Evolutionary conservation across 805 yeast species (phyloP).

Genomic region (Kodamaea restingae): DNA sequence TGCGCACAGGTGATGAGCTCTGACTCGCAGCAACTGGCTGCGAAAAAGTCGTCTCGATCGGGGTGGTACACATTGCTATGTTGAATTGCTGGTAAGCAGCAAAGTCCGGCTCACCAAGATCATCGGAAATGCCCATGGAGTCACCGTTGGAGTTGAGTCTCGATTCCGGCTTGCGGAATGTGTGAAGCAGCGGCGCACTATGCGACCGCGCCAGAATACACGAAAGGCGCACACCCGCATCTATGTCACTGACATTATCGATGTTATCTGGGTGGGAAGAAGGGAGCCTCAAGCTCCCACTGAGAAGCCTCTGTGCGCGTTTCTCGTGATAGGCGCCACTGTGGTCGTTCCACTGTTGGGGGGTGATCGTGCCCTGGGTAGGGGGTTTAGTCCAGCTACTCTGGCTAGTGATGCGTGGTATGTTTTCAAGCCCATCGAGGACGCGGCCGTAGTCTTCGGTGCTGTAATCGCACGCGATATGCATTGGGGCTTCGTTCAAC

Average conservation of each 20-base stretch:
- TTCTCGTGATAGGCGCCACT: slow-evolving; percentile 21
- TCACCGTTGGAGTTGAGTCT: slow-evolving; percentile 10
- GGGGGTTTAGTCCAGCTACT: slow-evolving; percentile 8
- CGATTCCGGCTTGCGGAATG: slow-evolving; percentile 25
- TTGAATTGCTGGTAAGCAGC: not conserved
- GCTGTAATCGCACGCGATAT: slow-evolving; percentile 1
- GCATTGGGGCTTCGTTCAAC: no score
- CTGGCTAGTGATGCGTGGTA: slow-evolving; percentile 17
- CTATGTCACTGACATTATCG: slow-evolving; percentile 26
- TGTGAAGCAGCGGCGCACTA: slow-evolving; percentile 41
- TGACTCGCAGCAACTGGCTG: slow-evolving; percentile 8
- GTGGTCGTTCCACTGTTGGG: slow-evolving; percentile 31
- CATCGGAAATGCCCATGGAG: slow-evolving; percentile 2
- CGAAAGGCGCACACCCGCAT: slow-evolving; percentile 1
- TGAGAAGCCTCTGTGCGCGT: slow-evolving; percentile 14
- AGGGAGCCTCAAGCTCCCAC: slow-evolving; percentile 6
- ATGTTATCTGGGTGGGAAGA: slow-evolving; percentile 19
- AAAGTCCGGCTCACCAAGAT: not conserved
- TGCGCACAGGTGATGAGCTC: slow-evolving; percentile 31
- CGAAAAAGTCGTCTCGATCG: not conserved
- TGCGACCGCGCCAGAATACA: slow-evolving; percentile 16
- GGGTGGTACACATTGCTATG: not conserved
- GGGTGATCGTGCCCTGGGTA: slow-evolving; percentile 19
- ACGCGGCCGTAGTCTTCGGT: slow-evolving; percentile 15
- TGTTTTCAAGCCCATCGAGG: slow-evolving; percentile 25